A percentile compares a stretch with the other conserved stretches of the same genome.
Conservation (phyloP, 2,329 filamentous ascomycete species). For the Penicillium janthinellum region DNA sequence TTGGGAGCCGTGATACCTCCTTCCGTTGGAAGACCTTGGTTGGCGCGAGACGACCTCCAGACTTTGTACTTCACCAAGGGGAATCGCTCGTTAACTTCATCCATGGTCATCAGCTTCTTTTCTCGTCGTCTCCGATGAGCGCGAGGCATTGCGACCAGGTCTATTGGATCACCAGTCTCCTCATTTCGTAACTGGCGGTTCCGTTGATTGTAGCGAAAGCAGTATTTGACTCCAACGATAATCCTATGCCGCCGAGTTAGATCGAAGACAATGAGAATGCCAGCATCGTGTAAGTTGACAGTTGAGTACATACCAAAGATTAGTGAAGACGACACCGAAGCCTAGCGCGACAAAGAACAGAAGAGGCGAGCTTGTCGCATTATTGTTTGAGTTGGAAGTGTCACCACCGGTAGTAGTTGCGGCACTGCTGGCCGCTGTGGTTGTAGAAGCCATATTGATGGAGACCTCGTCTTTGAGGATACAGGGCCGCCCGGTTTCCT, state of each 20-base stretch:
- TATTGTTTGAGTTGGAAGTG: constrained; percentile 39
- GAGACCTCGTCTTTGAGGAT: background rate
- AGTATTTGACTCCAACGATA: constrained; percentile 99
- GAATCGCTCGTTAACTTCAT: constrained; percentile 97
- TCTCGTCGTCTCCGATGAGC: constrained; percentile 85
- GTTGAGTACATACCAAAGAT: constrained; percentile 76
- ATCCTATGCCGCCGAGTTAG: constrained; percentile 66
- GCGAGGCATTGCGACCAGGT: constrained; percentile 79
- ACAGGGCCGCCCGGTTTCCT: background rate
- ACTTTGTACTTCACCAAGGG: constrained; percentile 95
- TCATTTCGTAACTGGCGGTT: constrained; percentile 76
- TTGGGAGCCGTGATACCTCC: constrained; percentile 76
- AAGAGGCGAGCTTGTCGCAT: constrained; percentile 69
- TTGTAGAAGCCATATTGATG: constrained; percentile 33
- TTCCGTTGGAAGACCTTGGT: constrained; percentile 77
- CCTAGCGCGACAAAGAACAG: constrained; percentile 94
- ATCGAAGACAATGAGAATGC: background rate
- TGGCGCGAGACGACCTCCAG: constrained; percentile 82
- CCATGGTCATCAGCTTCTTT: constrained; percentile 99
- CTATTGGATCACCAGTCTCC: constrained; percentile 85
- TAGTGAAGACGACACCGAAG: constrained; percentile 98
- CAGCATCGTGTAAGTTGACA: background rate
- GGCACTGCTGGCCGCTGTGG: constrained; percentile 27
- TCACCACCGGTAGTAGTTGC: constrained; percentile 32
- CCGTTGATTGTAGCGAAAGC: constrained; percentile 95